phyloP scores from a whole-genome alignment of 306 rosid genomes.

The Quercus variabilis region DNA sequence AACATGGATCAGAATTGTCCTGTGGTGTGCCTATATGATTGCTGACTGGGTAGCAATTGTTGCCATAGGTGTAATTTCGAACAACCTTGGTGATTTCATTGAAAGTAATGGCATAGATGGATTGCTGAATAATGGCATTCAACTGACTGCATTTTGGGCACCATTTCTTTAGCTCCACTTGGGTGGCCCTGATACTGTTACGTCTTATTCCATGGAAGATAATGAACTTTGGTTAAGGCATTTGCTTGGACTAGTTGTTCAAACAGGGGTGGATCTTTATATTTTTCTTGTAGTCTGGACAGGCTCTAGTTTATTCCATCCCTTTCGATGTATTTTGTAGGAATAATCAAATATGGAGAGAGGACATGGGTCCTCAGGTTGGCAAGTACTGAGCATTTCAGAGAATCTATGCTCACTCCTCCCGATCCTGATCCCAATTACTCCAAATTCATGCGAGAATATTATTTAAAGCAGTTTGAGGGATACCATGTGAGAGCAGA shows the following conservation, averaged over 20 bases:
- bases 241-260: neutral
- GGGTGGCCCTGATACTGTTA: neutral
- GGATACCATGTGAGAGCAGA: neutral
- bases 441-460: neutral
- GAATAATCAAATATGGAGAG: neutral
- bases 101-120: neutral
- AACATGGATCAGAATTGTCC: neutral
- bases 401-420: neutral
- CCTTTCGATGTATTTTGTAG: neutral
- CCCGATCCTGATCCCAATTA: neutral
- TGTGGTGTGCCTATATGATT: neutral
- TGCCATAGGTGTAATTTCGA: neutral
- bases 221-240: conserved; percentile 7
- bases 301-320: neutral
- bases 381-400: neutral
- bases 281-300: neutral
- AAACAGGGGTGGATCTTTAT: neutral
- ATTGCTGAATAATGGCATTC: neutral
- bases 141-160: neutral
- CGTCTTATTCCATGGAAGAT: neutral
- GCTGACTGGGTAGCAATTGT: neutral
- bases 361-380: neutral
- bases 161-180: too few relatives aligned
- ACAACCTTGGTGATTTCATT: neutral
- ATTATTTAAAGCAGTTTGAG: neutral